Percentiles rank a stretch among this genome's conserved stretches.
Conservation (phyloP, 305 asterid species). For the Striga hermonthica region DNA sequence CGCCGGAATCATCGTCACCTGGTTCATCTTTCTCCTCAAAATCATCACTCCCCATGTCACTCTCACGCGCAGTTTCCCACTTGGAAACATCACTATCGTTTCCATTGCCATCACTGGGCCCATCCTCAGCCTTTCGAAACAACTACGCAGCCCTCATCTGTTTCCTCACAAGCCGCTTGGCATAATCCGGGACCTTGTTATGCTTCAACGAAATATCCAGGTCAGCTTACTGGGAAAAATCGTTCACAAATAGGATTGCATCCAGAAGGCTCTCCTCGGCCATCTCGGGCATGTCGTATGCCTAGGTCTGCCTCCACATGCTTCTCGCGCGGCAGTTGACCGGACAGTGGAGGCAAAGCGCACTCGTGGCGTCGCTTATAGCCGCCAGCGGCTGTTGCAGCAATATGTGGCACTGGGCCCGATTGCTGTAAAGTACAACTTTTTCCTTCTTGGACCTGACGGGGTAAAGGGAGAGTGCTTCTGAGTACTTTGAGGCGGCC, state of each 20-base stretch:
- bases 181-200: slow-evolving; percentile 92
- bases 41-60: slow-evolving; percentile 65
- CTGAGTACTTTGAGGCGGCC: slow-evolving; percentile 84
- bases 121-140: slow-evolving; percentile 71
- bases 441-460: slow-evolving; percentile 90
- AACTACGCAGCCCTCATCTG: slow-evolving; percentile 96
- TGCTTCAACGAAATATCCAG: slow-evolving; percentile 73
- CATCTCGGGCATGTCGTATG: slow-evolving; percentile 86
- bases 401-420: slow-evolving; percentile 89
- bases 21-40: slow-evolving; percentile 43
- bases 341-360: slow-evolving; percentile 80
- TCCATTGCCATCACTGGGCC: slow-evolving; percentile 53
- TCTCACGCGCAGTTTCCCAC: slow-evolving; percentile 99
- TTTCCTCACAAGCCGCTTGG: slow-evolving; percentile 89
- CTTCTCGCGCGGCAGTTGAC: slow-evolving; percentile 92
- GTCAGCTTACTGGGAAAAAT: slow-evolving; percentile 83
- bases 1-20: slow-evolving; percentile 46
- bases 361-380: slow-evolving; percentile 87
- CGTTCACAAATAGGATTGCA: slow-evolving; percentile 88
- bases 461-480: slow-evolving; percentile 84
- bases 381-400: slow-evolving; percentile 88
- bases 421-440: slow-evolving; percentile 81
- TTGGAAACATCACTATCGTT: slow-evolving; percentile 91
- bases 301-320: slow-evolving; percentile 98
- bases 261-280: slow-evolving; percentile 90